Evolutionary conservation across 306 rosid species (phyloP), one percentile per base, ranked within the genome.

Genomic region (Betula pendula): DNA sequence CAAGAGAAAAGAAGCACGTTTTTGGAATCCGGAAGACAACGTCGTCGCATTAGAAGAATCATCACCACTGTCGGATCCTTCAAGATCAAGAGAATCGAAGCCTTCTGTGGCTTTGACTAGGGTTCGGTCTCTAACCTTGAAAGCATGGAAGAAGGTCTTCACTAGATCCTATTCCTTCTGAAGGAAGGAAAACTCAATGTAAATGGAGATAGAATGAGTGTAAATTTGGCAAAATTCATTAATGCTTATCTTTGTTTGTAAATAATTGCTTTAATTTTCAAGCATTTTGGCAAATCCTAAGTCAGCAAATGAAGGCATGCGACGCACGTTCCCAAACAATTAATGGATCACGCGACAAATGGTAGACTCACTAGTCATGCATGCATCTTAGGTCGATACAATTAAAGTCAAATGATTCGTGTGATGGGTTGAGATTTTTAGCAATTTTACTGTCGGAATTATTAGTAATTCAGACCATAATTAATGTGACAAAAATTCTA

Each of bases 1-100:
- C 86, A 94, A 94, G 82, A 91, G 98, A 83, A 93, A 88, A 82
- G 91, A 85, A 13, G 88, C 98, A 33, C 83, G 89, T 29, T 93
- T 93, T 86, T 94, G 96, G 98, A 89, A 90, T 51, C 80, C 77
- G 1, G 85, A 89, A 42, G 93, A 89, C 62, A 89, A 85, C 73
- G 81, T 75, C 73, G 81, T 75, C 47, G 73, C 8, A 25, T 44
- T 81, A 48, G 84, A 86, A 50, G 66, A 62, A 62, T 6, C 82
- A 9, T 44, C 85, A 80, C 76, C 85, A n/a, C 56, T 31, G 43
- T 38, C 24, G 9, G 44, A 86, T 71, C 70, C 72, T 77, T 79
- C 74, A 43, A 83, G 70, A 42, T 79, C 74, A 43, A 83, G 70
- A 42, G 71, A 76, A 9, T 71, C 81, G 2, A 89, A 74, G 78